Percentiles rank a stretch among this genome's conserved stretches.
These are phyloP conservation scores for Pseudocercospora eumusae DNA, from an alignment of 2,329 filamentous ascomycete genomes.

Conservation along the genomic window DNA sequence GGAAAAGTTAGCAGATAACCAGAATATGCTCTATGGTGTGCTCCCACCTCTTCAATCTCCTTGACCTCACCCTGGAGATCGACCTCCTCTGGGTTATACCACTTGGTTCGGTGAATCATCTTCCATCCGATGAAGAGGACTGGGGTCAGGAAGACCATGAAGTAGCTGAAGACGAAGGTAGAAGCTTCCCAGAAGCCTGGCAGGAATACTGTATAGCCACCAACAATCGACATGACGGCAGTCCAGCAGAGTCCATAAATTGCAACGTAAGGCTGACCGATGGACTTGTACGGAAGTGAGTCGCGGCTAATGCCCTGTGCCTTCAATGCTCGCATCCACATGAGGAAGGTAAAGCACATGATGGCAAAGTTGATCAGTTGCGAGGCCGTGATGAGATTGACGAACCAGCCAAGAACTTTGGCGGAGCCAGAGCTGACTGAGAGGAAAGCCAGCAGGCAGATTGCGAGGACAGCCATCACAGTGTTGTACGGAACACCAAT, in stretches of 20 bases:
- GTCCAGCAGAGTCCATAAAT: conserved; percentile 64
- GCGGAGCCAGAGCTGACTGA: conserved; percentile 67
- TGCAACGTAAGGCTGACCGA: conserved; percentile 69
- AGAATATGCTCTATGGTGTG: conserved; percentile 19
- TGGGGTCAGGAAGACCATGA: conserved; percentile 71
- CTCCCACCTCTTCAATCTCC: conserved; percentile 60
- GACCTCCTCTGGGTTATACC: conserved; percentile 57
- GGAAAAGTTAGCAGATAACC: not conserved
- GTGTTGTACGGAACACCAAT: conserved; percentile 74
- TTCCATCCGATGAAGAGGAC: conserved; percentile 72
- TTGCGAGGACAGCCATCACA: conserved; percentile 63
- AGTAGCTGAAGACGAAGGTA: conserved; percentile 72
- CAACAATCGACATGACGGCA: conserved; percentile 72
- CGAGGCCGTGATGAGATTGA: conserved; percentile 69
- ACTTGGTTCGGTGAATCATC: conserved; percentile 63
- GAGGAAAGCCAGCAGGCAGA: conserved; percentile 71
- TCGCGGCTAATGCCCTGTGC: conserved; percentile 68
- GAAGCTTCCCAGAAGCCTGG: conserved; percentile 64
- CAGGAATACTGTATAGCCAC: conserved; percentile 74
- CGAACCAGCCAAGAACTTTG: conserved; percentile 70
- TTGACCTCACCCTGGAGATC: conserved; percentile 65
- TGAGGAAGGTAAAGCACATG: conserved; percentile 69
- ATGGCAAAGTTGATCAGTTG: conserved; percentile 71
- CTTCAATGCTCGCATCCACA: conserved; percentile 67
- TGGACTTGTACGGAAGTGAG: conserved; percentile 66